phyloP scores from a whole-genome alignment of 352 stramenopile genomes.

The Peronosclerospora sorghi region DNA sequence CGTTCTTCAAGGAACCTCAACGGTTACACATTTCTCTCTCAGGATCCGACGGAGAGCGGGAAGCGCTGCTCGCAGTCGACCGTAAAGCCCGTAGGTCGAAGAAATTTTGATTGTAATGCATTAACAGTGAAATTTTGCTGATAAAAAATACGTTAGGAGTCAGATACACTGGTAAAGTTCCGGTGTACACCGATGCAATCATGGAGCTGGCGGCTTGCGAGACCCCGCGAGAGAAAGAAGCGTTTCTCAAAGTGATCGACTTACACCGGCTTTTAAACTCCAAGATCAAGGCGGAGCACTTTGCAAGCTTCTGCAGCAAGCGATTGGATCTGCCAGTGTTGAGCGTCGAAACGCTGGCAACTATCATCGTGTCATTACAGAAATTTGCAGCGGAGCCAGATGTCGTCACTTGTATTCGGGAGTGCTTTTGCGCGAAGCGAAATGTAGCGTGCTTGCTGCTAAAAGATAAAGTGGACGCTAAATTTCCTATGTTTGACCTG shows the following conservation, averaged over 20 bases:
- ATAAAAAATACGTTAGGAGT: constrained; percentile 14
- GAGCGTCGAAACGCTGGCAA: constrained; percentile 26
- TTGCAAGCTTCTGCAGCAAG: constrained; percentile 39
- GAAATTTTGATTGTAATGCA: not conserved
- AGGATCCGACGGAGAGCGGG: constrained; percentile 33
- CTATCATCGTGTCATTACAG: constrained; percentile 45
- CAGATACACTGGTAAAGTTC: constrained; percentile 45
- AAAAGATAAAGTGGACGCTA: constrained; percentile 59
- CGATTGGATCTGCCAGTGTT: constrained; percentile 31
- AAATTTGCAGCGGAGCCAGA: constrained; percentile 34
- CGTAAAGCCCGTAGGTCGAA: constrained; percentile 27
- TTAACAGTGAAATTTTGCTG: not conserved
- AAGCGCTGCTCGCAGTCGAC: constrained; percentile 29
- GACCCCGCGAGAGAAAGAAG: constrained; percentile 38
- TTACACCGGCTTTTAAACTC: constrained; percentile 51
- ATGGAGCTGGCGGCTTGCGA: constrained; percentile 26
- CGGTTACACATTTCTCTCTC: constrained; percentile 18
- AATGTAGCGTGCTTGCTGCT: constrained; percentile 35
- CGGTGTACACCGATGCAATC: constrained; percentile 64
- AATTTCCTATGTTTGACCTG: constrained; percentile 55
- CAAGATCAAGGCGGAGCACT: constrained; percentile 66
- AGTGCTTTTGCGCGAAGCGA: constrained; percentile 42
- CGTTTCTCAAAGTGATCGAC: constrained; percentile 45
- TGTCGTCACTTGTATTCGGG: constrained; percentile 42
- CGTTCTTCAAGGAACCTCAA: constrained; percentile 39